Base-by-base conservation (phyloP, 306 rosid species). In the Datisca glomerata region DNA sequence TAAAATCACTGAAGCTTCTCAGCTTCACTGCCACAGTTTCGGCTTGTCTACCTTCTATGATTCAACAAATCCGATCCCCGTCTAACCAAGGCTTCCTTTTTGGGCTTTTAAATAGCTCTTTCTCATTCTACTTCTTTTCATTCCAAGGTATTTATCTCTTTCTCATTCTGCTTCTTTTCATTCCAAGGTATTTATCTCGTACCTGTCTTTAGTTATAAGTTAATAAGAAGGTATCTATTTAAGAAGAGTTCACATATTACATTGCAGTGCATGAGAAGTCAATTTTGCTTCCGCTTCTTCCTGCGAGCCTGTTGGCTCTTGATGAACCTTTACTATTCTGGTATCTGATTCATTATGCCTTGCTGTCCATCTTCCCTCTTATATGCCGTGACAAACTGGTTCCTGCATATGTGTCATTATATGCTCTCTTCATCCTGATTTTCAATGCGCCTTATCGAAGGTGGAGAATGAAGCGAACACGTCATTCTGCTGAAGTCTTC, bases 181-280 rank as follows among this genome's bases (percentile, higher is more conserved):
- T 89, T 79, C 67, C 97, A 83, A 89, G 97, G 95, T 70, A 53
- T 38, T 41, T 43, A n/a, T n/a, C 61, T 74, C 95, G n/a, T n/a
- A n/a, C n/a, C n/a, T n/a, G n/a, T n/a, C n/a, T n/a, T n/a, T n/a
- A n/a, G n/a, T n/a, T n/a, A n/a, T n/a, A n/a, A n/a, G n/a, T n/a
- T n/a, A n/a, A n/a, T n/a, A n/a, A n/a, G n/a, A n/a, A n/a, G n/a
- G n/a, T n/a, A n/a, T n/a, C n/a, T n/a, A n/a, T n/a, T n/a, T n/a
- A n/a, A n/a, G n/a, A n/a, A n/a, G n/a, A n/a, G n/a, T n/a, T n/a
- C n/a, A n/a, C n/a, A n/a, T n/a, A n/a, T n/a, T 4, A 53, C 28
- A 12, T 53, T 37, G 13, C 91, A 89, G 98, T 89, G 74, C 95
- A 84, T 22, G 98, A 89, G 67, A 89, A 89, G 72, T 89, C 93